Percentiles rank a stretch among this genome's conserved stretches.
phyloP scores from a whole-genome alignment of 176 grass and related monocot species.

The Calamus simplicifolius region DNA sequence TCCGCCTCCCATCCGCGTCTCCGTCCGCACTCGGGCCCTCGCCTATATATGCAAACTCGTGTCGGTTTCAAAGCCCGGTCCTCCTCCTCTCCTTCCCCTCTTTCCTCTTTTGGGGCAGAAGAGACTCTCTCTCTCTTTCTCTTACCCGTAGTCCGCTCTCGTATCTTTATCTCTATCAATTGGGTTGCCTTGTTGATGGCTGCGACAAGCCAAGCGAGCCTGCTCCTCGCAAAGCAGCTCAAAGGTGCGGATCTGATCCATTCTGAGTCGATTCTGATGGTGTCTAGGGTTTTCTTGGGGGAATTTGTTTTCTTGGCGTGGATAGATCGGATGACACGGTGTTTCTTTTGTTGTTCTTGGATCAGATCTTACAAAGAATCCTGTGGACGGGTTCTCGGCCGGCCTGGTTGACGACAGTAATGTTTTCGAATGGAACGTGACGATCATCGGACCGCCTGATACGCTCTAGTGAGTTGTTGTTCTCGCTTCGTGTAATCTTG shows the following conservation, averaged over 20 bases:
- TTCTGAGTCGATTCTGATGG: background rate
- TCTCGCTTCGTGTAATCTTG: background rate
- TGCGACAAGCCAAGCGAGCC: conserved; percentile 9
- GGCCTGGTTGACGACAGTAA: conserved; percentile 11
- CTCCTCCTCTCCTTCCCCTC: no score
- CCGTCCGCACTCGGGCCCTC: no score
- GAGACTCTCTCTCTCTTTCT: no score
- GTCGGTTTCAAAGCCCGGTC: no score
- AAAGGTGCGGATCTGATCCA: background rate
- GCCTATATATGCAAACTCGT: no score
- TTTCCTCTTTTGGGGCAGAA: no score
- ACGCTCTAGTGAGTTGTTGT: conserved; percentile 18
- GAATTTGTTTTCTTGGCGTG: background rate
- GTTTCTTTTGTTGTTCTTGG: background rate
- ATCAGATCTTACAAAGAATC: conserved; percentile 17
- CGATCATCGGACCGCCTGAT: conserved; percentile 10
- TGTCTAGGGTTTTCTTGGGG: no score
- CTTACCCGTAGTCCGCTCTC: no score
- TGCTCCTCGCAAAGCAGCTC: conserved; percentile 12
- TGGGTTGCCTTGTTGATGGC: conserved; percentile 4
- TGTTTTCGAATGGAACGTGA: conserved; percentile 22
- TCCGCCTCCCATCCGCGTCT: no score
- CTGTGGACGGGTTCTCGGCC: conserved; percentile 14
- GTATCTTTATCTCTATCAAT: no score
- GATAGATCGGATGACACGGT: background rate